phyloP scores from a whole-genome alignment of 164 flowering plant species.

The Umbilicus rupestris region DNA sequence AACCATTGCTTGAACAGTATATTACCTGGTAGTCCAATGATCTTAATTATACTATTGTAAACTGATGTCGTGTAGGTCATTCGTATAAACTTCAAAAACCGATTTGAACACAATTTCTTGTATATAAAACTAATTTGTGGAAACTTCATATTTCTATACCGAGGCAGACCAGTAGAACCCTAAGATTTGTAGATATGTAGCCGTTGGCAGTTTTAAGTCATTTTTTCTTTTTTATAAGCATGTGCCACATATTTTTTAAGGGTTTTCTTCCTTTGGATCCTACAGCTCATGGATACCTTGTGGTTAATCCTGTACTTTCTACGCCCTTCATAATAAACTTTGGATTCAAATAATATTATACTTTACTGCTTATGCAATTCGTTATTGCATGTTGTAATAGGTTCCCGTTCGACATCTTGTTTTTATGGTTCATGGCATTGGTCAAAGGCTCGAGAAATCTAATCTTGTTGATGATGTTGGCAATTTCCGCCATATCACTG shows the following conservation, averaged over 20 bases:
- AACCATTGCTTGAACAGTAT: no score
- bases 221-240: not conserved
- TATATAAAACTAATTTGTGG: not conserved
- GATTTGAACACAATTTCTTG: not conserved
- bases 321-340: not conserved
- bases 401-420: slow-evolving; percentile 95
- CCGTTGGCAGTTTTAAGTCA: not conserved
- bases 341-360: not conserved
- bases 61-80: not conserved
- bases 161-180: not conserved
- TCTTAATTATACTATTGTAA: not conserved
- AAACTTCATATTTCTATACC: no score
- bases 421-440: slow-evolving; percentile 99
- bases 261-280: not conserved
- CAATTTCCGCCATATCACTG: slow-evolving; percentile 73
- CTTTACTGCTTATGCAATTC: not conserved
- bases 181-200: not conserved
- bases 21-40: not conserved
- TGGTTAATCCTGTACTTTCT: not conserved
- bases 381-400: slow-evolving; percentile 24
- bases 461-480: slow-evolving; percentile 96
- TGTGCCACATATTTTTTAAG: not conserved
- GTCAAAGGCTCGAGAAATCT: slow-evolving; percentile 95
- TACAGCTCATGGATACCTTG: not conserved
- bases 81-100: not conserved